Percentiles rank a stretch among this genome's conserved stretches.
Evolutionary conservation across 768 basidiomycete genomes (phyloP).

Genomic region (Coprinellus micaceus): DNA sequence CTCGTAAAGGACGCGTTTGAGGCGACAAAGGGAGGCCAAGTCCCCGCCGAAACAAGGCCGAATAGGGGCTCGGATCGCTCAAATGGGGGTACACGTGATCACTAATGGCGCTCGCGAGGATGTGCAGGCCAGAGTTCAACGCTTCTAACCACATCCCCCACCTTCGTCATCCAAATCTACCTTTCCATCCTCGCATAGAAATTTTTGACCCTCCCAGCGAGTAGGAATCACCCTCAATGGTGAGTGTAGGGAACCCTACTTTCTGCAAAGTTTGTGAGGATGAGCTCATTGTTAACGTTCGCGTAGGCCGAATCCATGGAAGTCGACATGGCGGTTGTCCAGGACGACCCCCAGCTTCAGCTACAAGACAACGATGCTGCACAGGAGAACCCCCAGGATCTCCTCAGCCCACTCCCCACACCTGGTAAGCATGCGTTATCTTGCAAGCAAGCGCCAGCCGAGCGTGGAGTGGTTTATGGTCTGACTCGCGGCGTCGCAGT

Average conservation of each 20-base stretch:
- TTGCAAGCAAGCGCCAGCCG: too few species aligned
- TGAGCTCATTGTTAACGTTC: conserved; percentile 1
- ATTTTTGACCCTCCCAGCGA: too few species aligned
- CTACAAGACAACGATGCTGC: background rate
- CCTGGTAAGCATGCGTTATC: background rate
- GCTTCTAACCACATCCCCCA: background rate
- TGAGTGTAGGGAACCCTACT: background rate
- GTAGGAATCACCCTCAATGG: background rate
- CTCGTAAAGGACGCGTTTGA: too few species aligned
- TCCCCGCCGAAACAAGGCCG: background rate
- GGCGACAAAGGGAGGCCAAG: background rate
- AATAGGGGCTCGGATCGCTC: too few species aligned
- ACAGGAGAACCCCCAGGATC: background rate
- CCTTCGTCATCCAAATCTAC: too few species aligned
- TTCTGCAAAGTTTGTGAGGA: background rate
- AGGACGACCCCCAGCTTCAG: background rate
- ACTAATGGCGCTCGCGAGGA: conserved; percentile 28
- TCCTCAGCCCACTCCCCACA: background rate
- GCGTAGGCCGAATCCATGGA: conserved; percentile 11
- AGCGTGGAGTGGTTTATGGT: background rate
- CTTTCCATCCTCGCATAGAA: too few species aligned
- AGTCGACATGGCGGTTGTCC: conserved; percentile 7
- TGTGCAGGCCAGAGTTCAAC: conserved; percentile 8
- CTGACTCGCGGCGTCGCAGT: conserved; percentile 1
- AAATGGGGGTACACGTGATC: conserved; percentile 22